Conservation (phyloP, 495 filamentous ascomycete species). For the Haplographium delicatum region DNA sequence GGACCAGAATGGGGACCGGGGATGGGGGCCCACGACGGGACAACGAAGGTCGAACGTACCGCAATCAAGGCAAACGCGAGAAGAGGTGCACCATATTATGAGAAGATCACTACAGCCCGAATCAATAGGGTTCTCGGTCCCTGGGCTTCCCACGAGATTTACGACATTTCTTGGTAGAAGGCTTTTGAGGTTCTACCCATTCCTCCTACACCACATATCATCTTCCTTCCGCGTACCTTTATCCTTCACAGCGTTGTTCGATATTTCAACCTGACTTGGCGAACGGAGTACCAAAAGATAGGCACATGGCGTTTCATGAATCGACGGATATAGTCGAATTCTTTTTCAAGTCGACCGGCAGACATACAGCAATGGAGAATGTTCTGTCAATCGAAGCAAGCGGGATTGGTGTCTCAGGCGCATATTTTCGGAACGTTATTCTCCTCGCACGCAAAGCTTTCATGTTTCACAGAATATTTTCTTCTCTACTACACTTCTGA, state of each 20-base stretch:
- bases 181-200: not conserved
- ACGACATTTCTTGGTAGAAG: constrained; percentile 10
- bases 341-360: not conserved
- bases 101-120: constrained; percentile 5
- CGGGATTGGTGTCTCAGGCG: not conserved
- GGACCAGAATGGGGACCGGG: constrained; percentile 12
- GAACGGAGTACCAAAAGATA: constrained; percentile 30
- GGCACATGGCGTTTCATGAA: constrained; percentile 26
- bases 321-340: not conserved
- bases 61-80: constrained; percentile 8
- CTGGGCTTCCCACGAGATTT: constrained; percentile 7
- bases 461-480: not conserved
- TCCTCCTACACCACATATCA: not conserved
- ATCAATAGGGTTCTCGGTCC: not conserved
- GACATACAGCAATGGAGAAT: not conserved
- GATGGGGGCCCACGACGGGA: constrained; percentile 17
- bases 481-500: constrained; percentile 4
- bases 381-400: not conserved
- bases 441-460: constrained; percentile 1
- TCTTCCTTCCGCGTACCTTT: constrained; percentile 1
- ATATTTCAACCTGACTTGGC: constrained; percentile 21
- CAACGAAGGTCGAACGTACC: constrained; percentile 18
- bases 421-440: constrained; percentile 1
- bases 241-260: constrained; percentile 22
- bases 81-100: constrained; percentile 33